Base-by-base conservation (phyloP, 192 early-diverging fungal species). In the Gamsiella multidivaricata region DNA sequence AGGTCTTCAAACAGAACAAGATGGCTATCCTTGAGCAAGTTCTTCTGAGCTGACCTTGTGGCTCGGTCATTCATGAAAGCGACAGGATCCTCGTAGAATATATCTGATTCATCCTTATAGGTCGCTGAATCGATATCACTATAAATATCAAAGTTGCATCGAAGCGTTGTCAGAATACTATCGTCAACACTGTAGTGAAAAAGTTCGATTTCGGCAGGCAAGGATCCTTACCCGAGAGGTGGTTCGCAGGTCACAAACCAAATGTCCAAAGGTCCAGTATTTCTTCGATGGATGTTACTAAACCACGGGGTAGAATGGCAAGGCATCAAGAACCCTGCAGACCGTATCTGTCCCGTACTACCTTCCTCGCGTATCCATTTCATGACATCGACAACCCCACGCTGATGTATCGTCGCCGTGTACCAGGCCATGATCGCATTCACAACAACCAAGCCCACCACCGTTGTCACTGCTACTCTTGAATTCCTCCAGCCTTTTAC, bases 271-370 rank as follows among this genome's bases (percentile, higher is more conserved):
- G 65, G 66, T 23, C 31, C 23, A 2, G 36, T 23, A 23, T 72
- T 12, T 15, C 88, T 81, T 14, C 90, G 61, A 64, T 98, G 96
- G 7, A 98, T 22, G 76, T 92, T 86, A 45, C 92, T 92, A 57
- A 96, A 90, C 78, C 87, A 96, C n/a, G 96, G 97, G 3, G 97
- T 97, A 5, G 96, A 99, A 70, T 99, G 96, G 60, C 97, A 99
- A 8, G 97, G 97, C 95, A 96, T 98, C 36, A 98, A 69, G 61
- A 97, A 92, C 2, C 91, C 84, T 12, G 96, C 81, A 20, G 83
- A 80, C 26, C 66, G 23, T 20, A 74, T 54, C 25, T 60, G 43
- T 28, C 42, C 50, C 42, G 15, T 23, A 39, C 54, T 26, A 12
- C 69, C 70, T 34, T 90, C 79, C 2, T 75, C 53, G 52, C 93